A percentile compares a stretch with the other conserved stretches of the same genome.
Evolutionary conservation across 768 basidiomycete species (phyloP).

Genomic region (Suillus luteus): DNA sequence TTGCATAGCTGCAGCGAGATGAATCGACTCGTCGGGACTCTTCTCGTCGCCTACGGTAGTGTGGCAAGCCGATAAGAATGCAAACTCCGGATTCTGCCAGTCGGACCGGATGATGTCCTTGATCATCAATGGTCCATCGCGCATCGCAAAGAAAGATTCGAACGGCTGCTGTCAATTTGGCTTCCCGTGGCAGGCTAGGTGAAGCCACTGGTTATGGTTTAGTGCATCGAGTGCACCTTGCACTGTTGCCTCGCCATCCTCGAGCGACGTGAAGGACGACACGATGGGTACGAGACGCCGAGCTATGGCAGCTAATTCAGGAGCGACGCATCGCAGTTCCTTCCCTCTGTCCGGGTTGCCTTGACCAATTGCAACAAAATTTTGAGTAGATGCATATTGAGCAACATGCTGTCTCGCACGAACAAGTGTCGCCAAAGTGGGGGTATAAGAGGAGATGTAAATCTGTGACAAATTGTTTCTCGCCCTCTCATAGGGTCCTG

Average conservation of each 20-base stretch:
- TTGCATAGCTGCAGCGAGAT: slow-evolving; percentile 28
- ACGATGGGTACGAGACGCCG: slow-evolving; percentile 14
- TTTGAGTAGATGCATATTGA: not conserved
- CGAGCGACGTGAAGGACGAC: not conserved
- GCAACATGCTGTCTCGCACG: slow-evolving; percentile 18
- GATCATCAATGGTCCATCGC: slow-evolving; percentile 16
- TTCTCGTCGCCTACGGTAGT: slow-evolving; percentile 22
- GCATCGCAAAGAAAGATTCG: slow-evolving; percentile 19
- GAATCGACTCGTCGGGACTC: slow-evolving; percentile 22
- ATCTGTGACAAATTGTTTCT: slow-evolving; percentile 17
- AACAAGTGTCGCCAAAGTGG: slow-evolving; percentile 18
- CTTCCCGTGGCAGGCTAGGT: slow-evolving; percentile 25
- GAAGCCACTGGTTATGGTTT: slow-evolving; percentile 15
- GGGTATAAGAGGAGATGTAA: slow-evolving; percentile 35
- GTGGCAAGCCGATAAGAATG: slow-evolving; percentile 27
- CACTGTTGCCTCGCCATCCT: not conserved
- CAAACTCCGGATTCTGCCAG: slow-evolving; percentile 18
- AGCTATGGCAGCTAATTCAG: slow-evolving; percentile 19
- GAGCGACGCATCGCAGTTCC: slow-evolving; percentile 17
- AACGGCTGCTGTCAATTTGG: slow-evolving; percentile 17
- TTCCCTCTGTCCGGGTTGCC: slow-evolving; percentile 8
- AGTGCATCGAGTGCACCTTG: slow-evolving; percentile 11
- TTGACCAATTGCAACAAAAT: slow-evolving; percentile 24
- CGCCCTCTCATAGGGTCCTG: slow-evolving; percentile 29
- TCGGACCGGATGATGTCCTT: slow-evolving; percentile 13